Base-by-base conservation (phyloP, 331 rosid genomes). In the Quercus tomentella region DNA sequence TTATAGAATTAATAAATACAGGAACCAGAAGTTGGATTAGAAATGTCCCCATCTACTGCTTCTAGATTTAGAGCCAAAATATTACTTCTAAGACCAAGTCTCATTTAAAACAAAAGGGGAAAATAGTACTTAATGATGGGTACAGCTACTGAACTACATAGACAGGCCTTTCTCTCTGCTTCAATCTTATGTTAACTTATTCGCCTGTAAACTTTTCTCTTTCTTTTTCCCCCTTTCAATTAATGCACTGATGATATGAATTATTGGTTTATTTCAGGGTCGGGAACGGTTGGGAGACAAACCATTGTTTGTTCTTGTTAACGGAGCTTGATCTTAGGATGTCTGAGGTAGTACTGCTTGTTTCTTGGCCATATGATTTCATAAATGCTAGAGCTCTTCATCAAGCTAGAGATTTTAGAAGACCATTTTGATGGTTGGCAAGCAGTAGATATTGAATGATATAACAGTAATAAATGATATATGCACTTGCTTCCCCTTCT, bases 241-340 rank as follows among this genome's bases (percentile, higher is more conserved):
- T 30, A 60, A 16, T 45, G 72, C 56, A 10, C 17, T 61, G 22
- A 56, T 78, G 70, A 70, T 37, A 22, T 60, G 20, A 43, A 67
- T 74, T 37, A 56, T 18, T 84, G 84, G 56, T 41, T 77, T 72
- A 52, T 89, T 79, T 82, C 94, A 96, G 99, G 99, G 99, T 35
- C 88, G 94, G 20, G 97, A 89, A 5, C 85, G 74, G 82, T 69
- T 96, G 85, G 97, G 88, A 65, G 86, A 79, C 83, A 96, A 82
- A 72, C 82, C 97, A 17, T 75, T 96, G 23, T 96, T 96, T 58
- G 94, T 96, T 80, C 88, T 96, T 5, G 89, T 96, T 75, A 73
- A 83, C 33, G 88, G 85, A 37, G 83, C 87, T 2, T 92, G 90
- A 83, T 84, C 72, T 77, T 52, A 55, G 76, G 45, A 69, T 70